phyloP scores from a whole-genome alignment of 352 stramenopile genomes.

The Phytopythium chamaehyphon region DNA sequence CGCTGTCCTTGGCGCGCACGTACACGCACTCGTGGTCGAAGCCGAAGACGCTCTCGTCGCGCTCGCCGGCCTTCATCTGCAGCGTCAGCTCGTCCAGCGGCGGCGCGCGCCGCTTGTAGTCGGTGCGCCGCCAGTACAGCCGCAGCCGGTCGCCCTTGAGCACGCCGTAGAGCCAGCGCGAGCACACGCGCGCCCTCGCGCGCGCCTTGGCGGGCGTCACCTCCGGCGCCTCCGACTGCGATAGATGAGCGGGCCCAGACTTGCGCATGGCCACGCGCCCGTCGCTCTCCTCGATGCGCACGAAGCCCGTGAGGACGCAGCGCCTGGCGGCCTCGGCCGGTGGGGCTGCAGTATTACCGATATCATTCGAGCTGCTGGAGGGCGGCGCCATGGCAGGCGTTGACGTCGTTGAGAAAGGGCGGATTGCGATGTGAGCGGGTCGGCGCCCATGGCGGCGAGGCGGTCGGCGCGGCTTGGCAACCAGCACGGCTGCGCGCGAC shows the following conservation, averaged over 20 bases:
- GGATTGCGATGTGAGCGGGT: neutral
- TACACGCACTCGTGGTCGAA: slow-evolving; percentile 63
- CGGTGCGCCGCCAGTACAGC: slow-evolving; percentile 47
- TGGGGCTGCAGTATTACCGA: no score
- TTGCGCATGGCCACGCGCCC: slow-evolving; percentile 23
- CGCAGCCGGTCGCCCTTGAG: slow-evolving; percentile 35
- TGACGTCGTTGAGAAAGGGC: neutral
- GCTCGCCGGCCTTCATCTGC: slow-evolving; percentile 29
- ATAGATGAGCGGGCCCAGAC: slow-evolving; percentile 18
- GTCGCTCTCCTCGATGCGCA: slow-evolving; percentile 47
- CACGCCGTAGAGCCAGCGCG: slow-evolving; percentile 55
- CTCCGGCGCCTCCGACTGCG: slow-evolving; percentile 14
- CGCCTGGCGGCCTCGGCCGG: neutral
- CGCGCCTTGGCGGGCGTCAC: slow-evolving; percentile 23
- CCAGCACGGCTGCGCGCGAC: no score
- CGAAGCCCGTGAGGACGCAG: slow-evolving; percentile 36
- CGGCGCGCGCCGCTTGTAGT: slow-evolving; percentile 52
- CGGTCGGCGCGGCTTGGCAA: no score
- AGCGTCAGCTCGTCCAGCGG: slow-evolving; percentile 37
- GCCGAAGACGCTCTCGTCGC: slow-evolving; percentile 53
- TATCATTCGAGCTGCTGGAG: no score
- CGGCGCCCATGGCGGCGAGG: neutral
- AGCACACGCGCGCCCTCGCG: slow-evolving; percentile 34
- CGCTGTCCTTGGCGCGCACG: slow-evolving; percentile 36
- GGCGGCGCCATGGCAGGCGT: no score